Conservation (phyloP, 768 basidiomycete species). For the Macrolepiota fuliginosa region DNA sequence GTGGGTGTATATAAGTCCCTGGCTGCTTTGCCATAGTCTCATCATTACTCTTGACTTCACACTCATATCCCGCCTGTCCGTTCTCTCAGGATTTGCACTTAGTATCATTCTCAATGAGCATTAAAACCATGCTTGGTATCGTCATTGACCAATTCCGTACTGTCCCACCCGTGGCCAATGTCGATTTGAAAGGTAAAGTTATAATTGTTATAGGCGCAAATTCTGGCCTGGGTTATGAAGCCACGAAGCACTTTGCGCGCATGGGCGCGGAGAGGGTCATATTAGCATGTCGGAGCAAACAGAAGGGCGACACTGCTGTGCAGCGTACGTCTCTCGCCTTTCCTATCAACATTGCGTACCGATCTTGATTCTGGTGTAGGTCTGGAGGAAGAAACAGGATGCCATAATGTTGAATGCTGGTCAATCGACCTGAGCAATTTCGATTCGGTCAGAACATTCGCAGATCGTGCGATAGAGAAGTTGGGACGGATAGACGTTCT, state of each 20-base stretch:
- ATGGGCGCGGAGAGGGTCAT: conserved; percentile 41
- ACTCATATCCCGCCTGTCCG: too few relatives aligned
- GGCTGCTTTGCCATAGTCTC: too few relatives aligned
- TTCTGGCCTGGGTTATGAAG: conserved; percentile 46
- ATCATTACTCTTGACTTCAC: too few relatives aligned
- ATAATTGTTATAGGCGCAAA: conserved; percentile 52
- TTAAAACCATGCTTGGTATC: background rate
- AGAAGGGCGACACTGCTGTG: conserved; percentile 32
- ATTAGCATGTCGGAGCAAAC: conserved; percentile 32
- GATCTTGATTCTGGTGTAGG: conserved; percentile 12
- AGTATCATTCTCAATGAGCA: background rate
- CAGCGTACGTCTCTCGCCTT: conserved; percentile 26
- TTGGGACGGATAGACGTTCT: too few relatives aligned
- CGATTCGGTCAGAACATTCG: too few relatives aligned
- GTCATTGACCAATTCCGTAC: conserved; percentile 5
- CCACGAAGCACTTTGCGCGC: conserved; percentile 40
- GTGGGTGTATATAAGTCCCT: too few relatives aligned
- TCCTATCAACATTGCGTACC: too few relatives aligned
- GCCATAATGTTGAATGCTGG: too few relatives aligned
- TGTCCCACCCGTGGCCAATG: conserved; percentile 28
- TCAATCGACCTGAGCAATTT: too few relatives aligned
- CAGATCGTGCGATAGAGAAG: too few relatives aligned
- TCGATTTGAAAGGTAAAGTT: conserved; percentile 42
- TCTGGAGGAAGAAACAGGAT: conserved; percentile 28
- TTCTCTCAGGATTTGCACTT: too few relatives aligned